Evolutionary conservation across 108 stramenopile species (phyloP).

Genomic region (Parietichytrium sp.): DNA sequence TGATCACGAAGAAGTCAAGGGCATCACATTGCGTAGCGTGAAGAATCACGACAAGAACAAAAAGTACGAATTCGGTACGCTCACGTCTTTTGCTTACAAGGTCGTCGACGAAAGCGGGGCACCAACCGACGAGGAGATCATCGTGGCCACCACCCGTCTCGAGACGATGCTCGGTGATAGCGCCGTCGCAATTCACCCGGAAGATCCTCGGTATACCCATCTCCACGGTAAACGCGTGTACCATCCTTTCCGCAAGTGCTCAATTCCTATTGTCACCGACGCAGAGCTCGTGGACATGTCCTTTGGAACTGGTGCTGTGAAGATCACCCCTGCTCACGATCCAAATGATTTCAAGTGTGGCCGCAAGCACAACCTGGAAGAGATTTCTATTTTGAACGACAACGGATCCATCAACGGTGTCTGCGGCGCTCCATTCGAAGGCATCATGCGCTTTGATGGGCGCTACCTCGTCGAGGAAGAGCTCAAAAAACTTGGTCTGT

Average conservation of each 20-base stretch:
- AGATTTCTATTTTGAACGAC: conserved; percentile 79
- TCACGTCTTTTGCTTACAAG: conserved; percentile 94
- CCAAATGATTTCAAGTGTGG: conserved; percentile 99
- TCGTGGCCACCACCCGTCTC: conserved; percentile 97
- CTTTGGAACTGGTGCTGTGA: conserved; percentile 98
- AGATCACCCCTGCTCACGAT: conserved; percentile 98
- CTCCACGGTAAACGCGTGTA: conserved; percentile 88
- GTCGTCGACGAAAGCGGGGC: conserved; percentile 65
- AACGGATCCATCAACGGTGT: conserved; percentile 89
- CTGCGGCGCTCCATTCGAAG: conserved; percentile 73
- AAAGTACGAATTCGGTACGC: conserved; percentile 93
- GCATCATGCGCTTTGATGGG: conserved; percentile 97
- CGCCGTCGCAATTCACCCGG: conserved; percentile 95
- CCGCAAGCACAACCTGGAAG: conserved; percentile 86
- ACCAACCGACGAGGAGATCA: conserved; percentile 69
- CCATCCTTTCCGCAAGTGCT: conserved; percentile 86
- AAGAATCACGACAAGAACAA: conserved; percentile 89
- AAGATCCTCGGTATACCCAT: conserved; percentile 93
- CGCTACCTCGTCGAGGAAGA: conserved; percentile 90
- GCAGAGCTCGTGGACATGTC: conserved; percentile 89
- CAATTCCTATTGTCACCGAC: conserved; percentile 89
- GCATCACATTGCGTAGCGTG: conserved; percentile 83
- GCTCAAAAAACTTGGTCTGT: conserved; percentile 86
- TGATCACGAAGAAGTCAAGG: conserved; percentile 88
- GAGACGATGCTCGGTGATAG: conserved; percentile 99